phyloP scores from a whole-genome alignment of 73 alveolate genomes.

The Symbiodinium pilosum region DNA sequence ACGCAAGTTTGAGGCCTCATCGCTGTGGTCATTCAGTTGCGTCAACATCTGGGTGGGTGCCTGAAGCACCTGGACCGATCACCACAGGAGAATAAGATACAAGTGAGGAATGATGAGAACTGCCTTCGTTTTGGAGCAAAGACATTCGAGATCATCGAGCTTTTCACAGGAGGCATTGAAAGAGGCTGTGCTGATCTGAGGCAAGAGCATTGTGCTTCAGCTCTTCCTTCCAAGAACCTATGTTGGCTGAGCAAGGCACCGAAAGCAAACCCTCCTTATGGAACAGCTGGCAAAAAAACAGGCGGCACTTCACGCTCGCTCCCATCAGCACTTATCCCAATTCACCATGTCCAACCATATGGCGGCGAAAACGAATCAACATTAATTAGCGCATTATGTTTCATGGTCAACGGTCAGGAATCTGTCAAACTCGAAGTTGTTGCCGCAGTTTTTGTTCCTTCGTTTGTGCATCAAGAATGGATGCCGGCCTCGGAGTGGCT shows the following conservation, averaged over 20 bases:
- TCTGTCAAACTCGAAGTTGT: neutral
- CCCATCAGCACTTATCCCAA: neutral
- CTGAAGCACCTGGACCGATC: constrained; percentile 41
- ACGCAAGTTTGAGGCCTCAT: constrained; percentile 15
- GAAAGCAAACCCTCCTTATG: too few relatives aligned
- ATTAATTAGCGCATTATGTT: neutral
- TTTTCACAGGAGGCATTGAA: too few relatives aligned
- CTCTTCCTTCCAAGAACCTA: constrained; percentile 91
- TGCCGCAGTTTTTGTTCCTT: neutral
- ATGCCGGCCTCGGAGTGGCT: neutral
- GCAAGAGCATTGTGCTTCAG: constrained; percentile 52
- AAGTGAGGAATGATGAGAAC: too few relatives aligned
- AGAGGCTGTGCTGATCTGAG: neutral
- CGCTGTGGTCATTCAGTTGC: constrained; percentile 30
- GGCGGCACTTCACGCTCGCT: too few relatives aligned
- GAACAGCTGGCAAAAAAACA: too few relatives aligned
- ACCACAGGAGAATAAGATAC: too few relatives aligned
- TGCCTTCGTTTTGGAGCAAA: too few relatives aligned
- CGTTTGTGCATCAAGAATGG: neutral
- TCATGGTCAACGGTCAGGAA: neutral
- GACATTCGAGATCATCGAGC: too few relatives aligned
- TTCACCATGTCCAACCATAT: too few relatives aligned
- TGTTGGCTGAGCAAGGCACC: too few relatives aligned
- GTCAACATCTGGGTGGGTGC: constrained; percentile 60
- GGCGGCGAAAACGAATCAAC: too few relatives aligned